Conservation (phyloP, 2,329 filamentous ascomycete species). For the Fusarium pseudocircinatum region DNA sequence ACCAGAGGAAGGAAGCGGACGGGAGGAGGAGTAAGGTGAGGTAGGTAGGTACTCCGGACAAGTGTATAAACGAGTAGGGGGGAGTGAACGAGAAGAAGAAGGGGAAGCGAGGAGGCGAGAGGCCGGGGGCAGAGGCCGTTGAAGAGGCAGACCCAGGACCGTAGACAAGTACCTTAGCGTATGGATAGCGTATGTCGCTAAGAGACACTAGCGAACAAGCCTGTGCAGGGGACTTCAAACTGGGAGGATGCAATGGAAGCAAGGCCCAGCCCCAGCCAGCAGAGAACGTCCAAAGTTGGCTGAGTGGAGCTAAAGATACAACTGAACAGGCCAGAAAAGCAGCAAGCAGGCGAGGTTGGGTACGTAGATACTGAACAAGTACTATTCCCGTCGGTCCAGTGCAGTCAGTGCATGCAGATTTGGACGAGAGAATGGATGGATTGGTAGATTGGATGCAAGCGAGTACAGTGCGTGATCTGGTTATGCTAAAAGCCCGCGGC, state of each 20-base stretch:
- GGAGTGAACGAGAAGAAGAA: slow-evolving; percentile 13
- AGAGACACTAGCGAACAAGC: neutral
- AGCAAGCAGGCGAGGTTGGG: neutral
- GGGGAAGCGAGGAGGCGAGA: slow-evolving; percentile 24
- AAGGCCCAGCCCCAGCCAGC: slow-evolving; percentile 10
- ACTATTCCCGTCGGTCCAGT: slow-evolving; percentile 18
- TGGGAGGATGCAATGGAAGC: neutral
- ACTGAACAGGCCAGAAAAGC: neutral
- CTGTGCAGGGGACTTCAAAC: slow-evolving; percentile 15
- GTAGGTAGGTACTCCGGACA: neutral
- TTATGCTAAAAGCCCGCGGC: neutral
- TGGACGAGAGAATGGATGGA: neutral
- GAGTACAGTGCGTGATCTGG: slow-evolving; percentile 19
- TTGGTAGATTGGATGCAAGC: slow-evolving; percentile 1
- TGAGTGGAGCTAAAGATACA: slow-evolving; percentile 1
- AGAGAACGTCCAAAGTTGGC: slow-evolving; percentile 2
- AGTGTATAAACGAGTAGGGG: neutral
- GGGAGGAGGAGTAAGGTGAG: neutral
- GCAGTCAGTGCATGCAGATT: slow-evolving; percentile 5
- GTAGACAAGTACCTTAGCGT: slow-evolving; percentile 13
- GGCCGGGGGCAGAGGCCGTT: slow-evolving; percentile 41
- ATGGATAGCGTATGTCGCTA: slow-evolving; percentile 30
- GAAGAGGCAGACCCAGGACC: slow-evolving; percentile 36
- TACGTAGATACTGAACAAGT: neutral
- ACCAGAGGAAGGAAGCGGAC: neutral